phyloP scores from a whole-genome alignment of 352 stramenopile genomes.

The Globisporangium megalacanthum region DNA sequence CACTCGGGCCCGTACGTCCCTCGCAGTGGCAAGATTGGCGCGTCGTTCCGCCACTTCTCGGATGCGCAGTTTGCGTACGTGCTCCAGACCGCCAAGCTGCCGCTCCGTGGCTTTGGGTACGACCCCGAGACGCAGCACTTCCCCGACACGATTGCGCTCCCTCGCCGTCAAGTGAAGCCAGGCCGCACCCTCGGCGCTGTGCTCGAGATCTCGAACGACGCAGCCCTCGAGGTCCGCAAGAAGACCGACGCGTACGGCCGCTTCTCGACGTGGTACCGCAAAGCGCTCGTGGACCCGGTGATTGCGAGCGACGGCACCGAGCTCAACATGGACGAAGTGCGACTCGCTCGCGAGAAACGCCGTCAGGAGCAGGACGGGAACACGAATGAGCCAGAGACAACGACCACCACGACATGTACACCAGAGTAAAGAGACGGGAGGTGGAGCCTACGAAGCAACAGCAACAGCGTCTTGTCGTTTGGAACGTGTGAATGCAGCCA shows the following conservation, averaged over 20 bases:
- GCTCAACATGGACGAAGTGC: constrained; percentile 83
- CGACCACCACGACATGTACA: no score
- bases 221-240: constrained; percentile 63
- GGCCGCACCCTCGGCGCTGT: constrained; percentile 35
- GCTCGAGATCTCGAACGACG: constrained; percentile 63
- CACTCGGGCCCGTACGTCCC: constrained; percentile 76
- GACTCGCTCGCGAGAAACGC: constrained; percentile 35
- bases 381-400: no score
- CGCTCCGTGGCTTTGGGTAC: constrained; percentile 83
- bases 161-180: constrained; percentile 77
- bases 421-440: no score
- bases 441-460: no score
- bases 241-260: constrained; percentile 75
- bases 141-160: constrained; percentile 57
- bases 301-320: constrained; percentile 72
- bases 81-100: constrained; percentile 65
- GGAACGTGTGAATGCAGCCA: no score
- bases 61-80: constrained; percentile 83
- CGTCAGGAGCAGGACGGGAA: constrained; percentile 14
- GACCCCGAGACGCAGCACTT: constrained; percentile 79
- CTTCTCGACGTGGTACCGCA: constrained; percentile 77
- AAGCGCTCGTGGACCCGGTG: constrained; percentile 66
- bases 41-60: constrained; percentile 78
- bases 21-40: constrained; percentile 81
- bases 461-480: no score